A percentile compares a stretch with the other conserved stretches of the same genome.
phyloP scores from a whole-genome alignment of 257 asterid species.

The Linaria vulgaris region DNA sequence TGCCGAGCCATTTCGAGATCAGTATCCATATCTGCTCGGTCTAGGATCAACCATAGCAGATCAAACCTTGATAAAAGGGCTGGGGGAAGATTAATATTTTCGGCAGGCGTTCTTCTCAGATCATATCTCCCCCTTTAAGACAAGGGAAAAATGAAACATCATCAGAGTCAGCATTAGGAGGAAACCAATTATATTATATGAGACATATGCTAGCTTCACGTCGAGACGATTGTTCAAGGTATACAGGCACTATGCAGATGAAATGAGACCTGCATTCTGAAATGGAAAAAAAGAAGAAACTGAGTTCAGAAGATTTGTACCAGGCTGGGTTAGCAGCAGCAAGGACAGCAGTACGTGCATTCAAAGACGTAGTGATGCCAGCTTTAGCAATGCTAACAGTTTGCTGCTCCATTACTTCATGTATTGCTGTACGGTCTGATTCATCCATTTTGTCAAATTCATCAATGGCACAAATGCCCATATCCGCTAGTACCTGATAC shows the following conservation, averaged over 20 bases:
- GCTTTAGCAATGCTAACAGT: constrained; percentile 99
- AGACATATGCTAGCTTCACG: constrained; percentile 3
- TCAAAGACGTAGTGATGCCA: constrained; percentile 97
- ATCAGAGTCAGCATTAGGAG: constrained; percentile 13
- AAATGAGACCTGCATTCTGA: not conserved
- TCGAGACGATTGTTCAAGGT: not conserved
- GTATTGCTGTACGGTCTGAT: constrained; percentile 93
- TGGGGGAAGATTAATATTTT: constrained; percentile 96
- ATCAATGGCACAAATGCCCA: constrained; percentile 99
- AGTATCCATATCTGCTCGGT: constrained; percentile 96
- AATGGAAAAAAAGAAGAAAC: not conserved
- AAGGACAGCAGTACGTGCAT: constrained; percentile 96
- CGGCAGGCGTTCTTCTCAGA: constrained; percentile 95
- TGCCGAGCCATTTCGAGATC: constrained; percentile 99
- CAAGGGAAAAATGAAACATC: constrained; percentile 3
- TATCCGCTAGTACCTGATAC: constrained; percentile 87
- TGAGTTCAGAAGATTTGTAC: constrained; percentile 43
- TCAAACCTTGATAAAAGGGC: constrained; percentile 98
- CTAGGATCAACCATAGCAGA: constrained; percentile 94
- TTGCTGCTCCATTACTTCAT: constrained; percentile 99
- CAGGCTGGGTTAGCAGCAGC: constrained; percentile 99
- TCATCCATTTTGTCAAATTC: constrained; percentile 99
- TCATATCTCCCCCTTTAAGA: constrained; percentile 92
- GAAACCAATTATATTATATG: not conserved
- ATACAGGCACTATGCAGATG: not conserved